Evolutionary conservation across 306 rosid species (phyloP).

Genomic region (Cyamopsis tetragonoloba): DNA sequence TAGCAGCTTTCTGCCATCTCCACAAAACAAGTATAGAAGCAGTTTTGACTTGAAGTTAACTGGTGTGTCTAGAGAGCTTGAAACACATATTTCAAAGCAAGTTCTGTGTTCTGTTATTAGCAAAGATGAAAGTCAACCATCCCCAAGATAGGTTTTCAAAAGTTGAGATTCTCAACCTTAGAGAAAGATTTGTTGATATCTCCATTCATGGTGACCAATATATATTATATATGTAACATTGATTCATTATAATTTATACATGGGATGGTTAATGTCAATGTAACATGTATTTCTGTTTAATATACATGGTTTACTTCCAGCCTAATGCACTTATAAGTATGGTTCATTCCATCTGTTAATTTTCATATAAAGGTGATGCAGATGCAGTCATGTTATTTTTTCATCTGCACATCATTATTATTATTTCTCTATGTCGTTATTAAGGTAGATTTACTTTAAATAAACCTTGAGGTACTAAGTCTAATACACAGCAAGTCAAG

Average conservation of each 20-base stretch:
- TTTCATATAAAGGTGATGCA: slow-evolving; percentile 20
- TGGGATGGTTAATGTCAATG: slow-evolving; percentile 3
- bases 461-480: neutral
- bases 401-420: neutral
- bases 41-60: slow-evolving; percentile 89
- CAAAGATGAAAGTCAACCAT: slow-evolving; percentile 63
- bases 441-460: neutral
- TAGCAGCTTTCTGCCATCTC: slow-evolving; percentile 50
- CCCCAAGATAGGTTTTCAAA: slow-evolving; percentile 47
- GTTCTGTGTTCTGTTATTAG: slow-evolving; percentile 75
- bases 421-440: neutral
- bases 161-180: slow-evolving; percentile 54
- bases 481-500: neutral
- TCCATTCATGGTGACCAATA: slow-evolving; percentile 21
- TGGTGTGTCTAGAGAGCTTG: slow-evolving; percentile 88
- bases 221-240: slow-evolving; percentile 19
- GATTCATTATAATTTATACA: slow-evolving; percentile 28
- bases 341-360: neutral
- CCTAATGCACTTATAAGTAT: neutral
- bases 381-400: slow-evolving; percentile 18
- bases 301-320: slow-evolving; percentile 21
- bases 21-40: slow-evolving; percentile 65
- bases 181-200: slow-evolving; percentile 48
- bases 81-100: slow-evolving; percentile 91
- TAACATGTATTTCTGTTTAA: slow-evolving; percentile 21